A percentile compares a stretch with the other conserved stretches of the same genome.
Evolutionary conservation across 2,329 filamentous ascomycete genomes (phyloP).

Genomic region (Zasmidium angulare): DNA sequence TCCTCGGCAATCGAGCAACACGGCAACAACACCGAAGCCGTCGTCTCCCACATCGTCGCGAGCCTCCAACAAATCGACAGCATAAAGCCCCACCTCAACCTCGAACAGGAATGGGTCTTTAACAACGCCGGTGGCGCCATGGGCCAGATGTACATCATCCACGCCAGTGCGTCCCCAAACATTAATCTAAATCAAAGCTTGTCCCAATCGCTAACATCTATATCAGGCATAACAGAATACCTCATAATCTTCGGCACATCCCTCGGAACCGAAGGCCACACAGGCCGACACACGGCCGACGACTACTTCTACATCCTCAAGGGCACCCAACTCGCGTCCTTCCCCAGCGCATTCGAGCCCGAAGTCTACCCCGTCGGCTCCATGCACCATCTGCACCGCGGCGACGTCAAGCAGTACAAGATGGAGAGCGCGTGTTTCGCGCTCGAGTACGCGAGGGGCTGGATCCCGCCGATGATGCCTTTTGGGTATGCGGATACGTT

Average conservation of each 20-base stretch:
- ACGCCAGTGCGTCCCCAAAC: slow-evolving; percentile 63
- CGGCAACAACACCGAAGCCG: slow-evolving; percentile 70
- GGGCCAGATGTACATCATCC: slow-evolving; percentile 88
- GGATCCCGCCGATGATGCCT: slow-evolving; percentile 90
- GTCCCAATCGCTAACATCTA: background rate
- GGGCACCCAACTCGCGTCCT: slow-evolving; percentile 75
- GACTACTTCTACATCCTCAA: slow-evolving; percentile 92
- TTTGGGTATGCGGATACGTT: slow-evolving; percentile 85
- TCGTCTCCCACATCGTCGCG: slow-evolving; percentile 68
- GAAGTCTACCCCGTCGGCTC: slow-evolving; percentile 69
- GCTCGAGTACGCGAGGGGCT: slow-evolving; percentile 80
- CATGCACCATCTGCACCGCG: slow-evolving; percentile 71
- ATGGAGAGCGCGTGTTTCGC: slow-evolving; percentile 77
- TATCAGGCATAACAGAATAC: slow-evolving; percentile 73
- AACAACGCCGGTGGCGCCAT: slow-evolving; percentile 91
- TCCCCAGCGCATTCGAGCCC: slow-evolving; percentile 63
- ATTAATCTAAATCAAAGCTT: background rate
- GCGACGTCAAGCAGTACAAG: slow-evolving; percentile 77
- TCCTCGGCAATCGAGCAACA: slow-evolving; percentile 65
- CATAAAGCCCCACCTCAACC: slow-evolving; percentile 61
- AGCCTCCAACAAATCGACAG: slow-evolving; percentile 58
- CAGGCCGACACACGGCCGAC: slow-evolving; percentile 84
- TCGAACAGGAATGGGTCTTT: slow-evolving; percentile 78
- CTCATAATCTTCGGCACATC: slow-evolving; percentile 84
- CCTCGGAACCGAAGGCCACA: slow-evolving; percentile 83